A percentile compares a stretch with the other conserved stretches of the same genome.
Conservation (phyloP, 2,329 filamentous ascomycete genomes). For the Alternaria incomplexa region DNA sequence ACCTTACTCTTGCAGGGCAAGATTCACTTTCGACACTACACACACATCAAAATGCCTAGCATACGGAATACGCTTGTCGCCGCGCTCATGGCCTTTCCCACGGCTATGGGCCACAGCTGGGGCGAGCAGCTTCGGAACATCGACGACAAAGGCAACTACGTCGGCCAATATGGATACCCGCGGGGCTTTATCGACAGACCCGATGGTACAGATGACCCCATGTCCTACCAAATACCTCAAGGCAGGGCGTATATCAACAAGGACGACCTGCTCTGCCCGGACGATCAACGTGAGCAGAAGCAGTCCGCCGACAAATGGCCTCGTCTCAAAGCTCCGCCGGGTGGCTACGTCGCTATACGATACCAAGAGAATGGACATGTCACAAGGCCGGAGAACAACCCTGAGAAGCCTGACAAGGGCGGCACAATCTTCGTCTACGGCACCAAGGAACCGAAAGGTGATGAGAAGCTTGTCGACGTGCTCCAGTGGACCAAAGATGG, state of each 20-base stretch:
- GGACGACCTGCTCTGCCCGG: slow-evolving; percentile 63
- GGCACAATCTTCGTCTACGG: slow-evolving; percentile 58
- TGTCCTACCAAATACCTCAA: too few species aligned
- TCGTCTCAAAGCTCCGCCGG: slow-evolving; percentile 63
- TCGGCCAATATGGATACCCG: slow-evolving; percentile 74
- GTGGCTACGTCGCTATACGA: slow-evolving; percentile 55
- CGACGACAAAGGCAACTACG: slow-evolving; percentile 74
- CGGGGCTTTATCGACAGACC: slow-evolving; percentile 70
- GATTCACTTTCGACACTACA: neutral
- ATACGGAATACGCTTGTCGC: slow-evolving; percentile 19
- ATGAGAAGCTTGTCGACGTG: slow-evolving; percentile 68
- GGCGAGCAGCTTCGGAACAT: slow-evolving; percentile 77
- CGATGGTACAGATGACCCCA: too few species aligned
- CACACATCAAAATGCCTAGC: slow-evolving; percentile 24
- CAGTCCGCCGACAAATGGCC: slow-evolving; percentile 63
- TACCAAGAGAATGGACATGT: slow-evolving; percentile 61
- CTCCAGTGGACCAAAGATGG: slow-evolving; percentile 84
- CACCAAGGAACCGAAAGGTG: slow-evolving; percentile 54
- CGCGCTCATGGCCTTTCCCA: slow-evolving; percentile 26
- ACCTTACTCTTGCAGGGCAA: slow-evolving; percentile 9
- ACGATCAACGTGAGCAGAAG: slow-evolving; percentile 62
- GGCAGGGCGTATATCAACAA: too few species aligned
- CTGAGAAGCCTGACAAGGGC: slow-evolving; percentile 52
- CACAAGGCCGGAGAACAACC: slow-evolving; percentile 47
- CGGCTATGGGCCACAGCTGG: slow-evolving; percentile 71